phyloP scores from a whole-genome alignment of 1,284 basidiomycete species.

The Ganoderma leucocontextum region DNA sequence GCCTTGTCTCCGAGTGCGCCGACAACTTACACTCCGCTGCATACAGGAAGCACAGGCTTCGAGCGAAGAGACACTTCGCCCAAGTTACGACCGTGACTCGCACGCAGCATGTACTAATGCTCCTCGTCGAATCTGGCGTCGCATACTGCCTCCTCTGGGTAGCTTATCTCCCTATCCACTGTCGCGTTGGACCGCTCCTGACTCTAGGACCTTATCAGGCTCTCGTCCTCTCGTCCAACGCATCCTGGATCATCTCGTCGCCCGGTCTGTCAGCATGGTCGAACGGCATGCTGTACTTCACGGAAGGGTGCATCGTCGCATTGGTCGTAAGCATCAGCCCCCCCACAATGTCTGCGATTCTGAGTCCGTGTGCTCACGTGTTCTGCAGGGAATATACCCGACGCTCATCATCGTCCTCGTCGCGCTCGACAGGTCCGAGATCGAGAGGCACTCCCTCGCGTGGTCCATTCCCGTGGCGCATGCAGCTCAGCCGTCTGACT shows the following conservation, averaged over 20 bases:
- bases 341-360: neutral
- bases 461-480: neutral
- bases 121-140: constrained; percentile 6
- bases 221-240: neutral
- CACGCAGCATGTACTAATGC: neutral
- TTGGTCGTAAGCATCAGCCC: neutral
- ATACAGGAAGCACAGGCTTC: constrained; percentile 1
- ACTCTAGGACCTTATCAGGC: neutral
- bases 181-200: neutral
- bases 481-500: neutral
- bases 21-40: neutral
- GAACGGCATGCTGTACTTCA: neutral
- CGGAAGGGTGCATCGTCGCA: constrained; percentile 5
- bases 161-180: neutral
- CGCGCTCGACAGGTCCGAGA: constrained; percentile 14
- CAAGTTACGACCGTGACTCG: neutral
- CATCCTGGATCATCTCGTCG: neutral
- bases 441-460: neutral
- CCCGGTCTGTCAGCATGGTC: neutral
- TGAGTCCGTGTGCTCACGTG: neutral
- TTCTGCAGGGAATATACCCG: constrained; percentile 14
- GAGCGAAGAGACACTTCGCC: neutral
- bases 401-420: constrained; percentile 20
- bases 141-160: constrained; percentile 8
- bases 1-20: neutral